A percentile compares a stretch with the other conserved stretches of the same genome.
These are phyloP conservation scores for Vigna nakashimae DNA, from an alignment of 306 rosid species.

Conservation along the genomic window DNA sequence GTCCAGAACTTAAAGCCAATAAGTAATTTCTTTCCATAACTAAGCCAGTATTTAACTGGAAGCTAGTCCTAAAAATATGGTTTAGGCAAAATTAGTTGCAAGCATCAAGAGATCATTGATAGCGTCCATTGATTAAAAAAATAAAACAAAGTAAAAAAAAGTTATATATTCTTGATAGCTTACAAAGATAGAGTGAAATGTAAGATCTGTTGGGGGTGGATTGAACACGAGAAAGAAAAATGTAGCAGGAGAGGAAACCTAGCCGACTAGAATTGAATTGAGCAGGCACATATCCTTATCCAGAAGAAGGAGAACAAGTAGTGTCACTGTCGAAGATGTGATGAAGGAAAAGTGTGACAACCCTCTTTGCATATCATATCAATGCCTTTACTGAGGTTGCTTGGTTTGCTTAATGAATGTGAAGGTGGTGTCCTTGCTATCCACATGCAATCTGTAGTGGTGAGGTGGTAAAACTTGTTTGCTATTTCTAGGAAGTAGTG, in stretches of 20 bases:
- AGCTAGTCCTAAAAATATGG: slow-evolving; percentile 41
- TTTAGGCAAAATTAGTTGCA: slow-evolving; percentile 36
- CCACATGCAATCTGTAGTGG: slow-evolving; percentile 37
- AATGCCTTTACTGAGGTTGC: slow-evolving; percentile 34
- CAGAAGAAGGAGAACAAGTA: slow-evolving; percentile 39
- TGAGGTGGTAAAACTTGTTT: slow-evolving; percentile 33
- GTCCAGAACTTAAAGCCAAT: slow-evolving; percentile 16
- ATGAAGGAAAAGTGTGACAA: slow-evolving; percentile 26
- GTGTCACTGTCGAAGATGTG: slow-evolving; percentile 39
- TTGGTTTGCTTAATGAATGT: slow-evolving; percentile 10
- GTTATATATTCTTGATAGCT: slow-evolving; percentile 37
- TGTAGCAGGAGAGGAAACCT: slow-evolving; percentile 13
- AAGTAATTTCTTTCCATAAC: slow-evolving; percentile 31
- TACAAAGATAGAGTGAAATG: slow-evolving; percentile 28
- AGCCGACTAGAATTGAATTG: neutral
- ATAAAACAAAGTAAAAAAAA: slow-evolving; percentile 8
- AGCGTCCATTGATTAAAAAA: slow-evolving; percentile 29
- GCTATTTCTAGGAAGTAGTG: slow-evolving; percentile 42
- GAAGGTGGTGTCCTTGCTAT: slow-evolving; percentile 13
- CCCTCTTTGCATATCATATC: slow-evolving; percentile 40
- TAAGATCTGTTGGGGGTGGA: slow-evolving; percentile 11
- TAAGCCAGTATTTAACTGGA: slow-evolving; percentile 20
- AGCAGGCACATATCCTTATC: slow-evolving; percentile 38
- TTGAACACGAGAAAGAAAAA: slow-evolving; percentile 32
- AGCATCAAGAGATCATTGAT: slow-evolving; percentile 48